These are phyloP conservation scores for Colletotrichum falcatum DNA, from an alignment of 2,329 filamentous ascomycete genomes.

Conservation along the genomic window DNA sequence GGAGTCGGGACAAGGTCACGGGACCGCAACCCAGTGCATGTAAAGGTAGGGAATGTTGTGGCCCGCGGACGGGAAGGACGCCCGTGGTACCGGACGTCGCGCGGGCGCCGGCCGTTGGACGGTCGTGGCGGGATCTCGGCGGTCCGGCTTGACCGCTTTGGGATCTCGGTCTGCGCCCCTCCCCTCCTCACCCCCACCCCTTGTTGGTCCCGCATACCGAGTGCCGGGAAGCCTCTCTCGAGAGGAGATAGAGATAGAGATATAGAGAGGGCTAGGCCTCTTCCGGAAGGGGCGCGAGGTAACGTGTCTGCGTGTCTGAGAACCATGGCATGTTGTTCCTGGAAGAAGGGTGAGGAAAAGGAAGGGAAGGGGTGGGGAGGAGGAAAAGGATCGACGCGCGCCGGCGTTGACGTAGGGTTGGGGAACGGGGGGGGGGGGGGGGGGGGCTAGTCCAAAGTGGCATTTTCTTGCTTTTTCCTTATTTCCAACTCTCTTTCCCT, in stretches of 20 bases:
- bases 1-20: neutral
- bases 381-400: neutral
- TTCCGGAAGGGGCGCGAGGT: neutral
- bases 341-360: neutral
- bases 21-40: neutral
- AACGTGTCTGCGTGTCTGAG: neutral
- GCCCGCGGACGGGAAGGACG: neutral
- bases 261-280: neutral
- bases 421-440: neutral
- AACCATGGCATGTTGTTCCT: neutral
- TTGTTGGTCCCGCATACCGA: neutral
- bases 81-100: neutral
- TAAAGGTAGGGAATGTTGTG: neutral
- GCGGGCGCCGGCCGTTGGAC: constrained; percentile 11
- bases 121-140: constrained; percentile 24
- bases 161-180: neutral
- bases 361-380: too few relatives aligned
- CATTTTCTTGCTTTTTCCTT: constrained; percentile 12
- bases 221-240: neutral
- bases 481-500: neutral
- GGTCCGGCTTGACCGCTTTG: constrained; percentile 29
- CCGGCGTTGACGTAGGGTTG: constrained; percentile 3
- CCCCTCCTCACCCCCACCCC: neutral
- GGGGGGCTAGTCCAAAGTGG: neutral
- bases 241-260: neutral